Base-by-base conservation (phyloP, 2,329 filamentous ascomycete genomes). In the Colletotrichum kahawae region DNA sequence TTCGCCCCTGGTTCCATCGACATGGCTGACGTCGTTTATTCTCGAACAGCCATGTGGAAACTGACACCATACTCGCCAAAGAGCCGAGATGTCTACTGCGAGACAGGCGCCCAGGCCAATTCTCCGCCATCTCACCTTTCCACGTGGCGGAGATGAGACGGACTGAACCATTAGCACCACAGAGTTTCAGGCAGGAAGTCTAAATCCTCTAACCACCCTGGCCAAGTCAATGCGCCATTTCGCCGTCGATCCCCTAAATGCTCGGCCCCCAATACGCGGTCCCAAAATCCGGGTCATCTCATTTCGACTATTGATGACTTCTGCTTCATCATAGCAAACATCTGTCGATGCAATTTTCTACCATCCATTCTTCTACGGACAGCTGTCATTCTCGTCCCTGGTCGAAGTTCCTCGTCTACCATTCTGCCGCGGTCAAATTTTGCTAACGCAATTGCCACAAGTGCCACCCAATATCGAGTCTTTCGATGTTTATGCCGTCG, bases 121-220 rank as follows among this genome's bases (percentile, higher is more conserved):
- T 67, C 57, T 56, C 57, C 64, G 72, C 56, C 72, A 72, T 75
- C 63, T 72, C 63, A 68, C 69, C 57, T 72, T 72, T 21, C 72
- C 72, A 75, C 69, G 72, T 72, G 72, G 72, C 72, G 13, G 57
- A 75, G 63, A 68, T 72, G 69, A 72, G 72, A 75, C 57, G 63
- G 72, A 67, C 43, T 64, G 63, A 27, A 64, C 68, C 67, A 66
- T 65, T 54, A 67, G 36, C 60, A 62, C 38, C 31, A 59, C 21
- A 65, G 43, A 67, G 72, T 75, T 67, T 72, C 69, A 72, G 72
- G 72, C 72, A 67, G 36, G 72, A 64, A 75, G 24, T 64, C 69
- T 67, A 72, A 75, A 71, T 54, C 54, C 48, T 75, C 68, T 51
- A 36, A 56, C 34, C 27, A 36, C 57, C 69, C 63, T 51, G 34